Base-by-base conservation (phyloP, 176 grass and related monocot genomes). In the Triticum timopheevii region DNA sequence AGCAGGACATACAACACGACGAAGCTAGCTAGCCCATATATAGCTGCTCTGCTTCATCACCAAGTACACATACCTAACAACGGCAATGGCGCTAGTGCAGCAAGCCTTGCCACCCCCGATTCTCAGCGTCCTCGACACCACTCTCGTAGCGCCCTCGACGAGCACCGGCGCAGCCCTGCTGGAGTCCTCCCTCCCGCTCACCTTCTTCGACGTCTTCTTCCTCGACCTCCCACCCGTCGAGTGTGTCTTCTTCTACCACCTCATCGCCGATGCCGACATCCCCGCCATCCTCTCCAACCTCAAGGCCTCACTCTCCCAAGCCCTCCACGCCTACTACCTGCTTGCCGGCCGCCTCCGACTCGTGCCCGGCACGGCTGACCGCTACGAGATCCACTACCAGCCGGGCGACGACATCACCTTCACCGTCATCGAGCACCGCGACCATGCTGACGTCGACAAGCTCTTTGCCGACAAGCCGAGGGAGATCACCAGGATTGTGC, bases 101-200 rank as follows among this genome's bases (percentile, higher is more conserved):
- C 69, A 25, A 25, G 9, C 20, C 35, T 71, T 22, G 34, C 9
- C 68, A 40, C 68, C 70, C 70, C n/a, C 42, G 1, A 4, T 49
- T 17, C 72, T 75, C 42, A 49, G 13, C 23, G 72, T 75, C 42
- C 40, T 4, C 23, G 24, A 75, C 7, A 75, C 72, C 13, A 75
- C 42, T 8, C 40, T 75, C 23, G 42, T 49, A 5, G 7, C 23
- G 8, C 72, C 42, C 23, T 75, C 23, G 7, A 23, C 6, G 23
- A 28, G 13, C 3, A 10, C 42, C 42, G 23, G 42, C 23, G 42
- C 40, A 23, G 39, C 42, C 23, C 70, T n/a, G 40, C 72, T 23
- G 23, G 72, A 75, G 42, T 4, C 42, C 15, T 75, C 42, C 72
- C 72, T 75, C 72, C 72, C 42, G 72, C 72, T 75, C 72, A 75